Conservation (phyloP, 176 grass and related monocot species). For the Oryza glumipatula region DNA sequence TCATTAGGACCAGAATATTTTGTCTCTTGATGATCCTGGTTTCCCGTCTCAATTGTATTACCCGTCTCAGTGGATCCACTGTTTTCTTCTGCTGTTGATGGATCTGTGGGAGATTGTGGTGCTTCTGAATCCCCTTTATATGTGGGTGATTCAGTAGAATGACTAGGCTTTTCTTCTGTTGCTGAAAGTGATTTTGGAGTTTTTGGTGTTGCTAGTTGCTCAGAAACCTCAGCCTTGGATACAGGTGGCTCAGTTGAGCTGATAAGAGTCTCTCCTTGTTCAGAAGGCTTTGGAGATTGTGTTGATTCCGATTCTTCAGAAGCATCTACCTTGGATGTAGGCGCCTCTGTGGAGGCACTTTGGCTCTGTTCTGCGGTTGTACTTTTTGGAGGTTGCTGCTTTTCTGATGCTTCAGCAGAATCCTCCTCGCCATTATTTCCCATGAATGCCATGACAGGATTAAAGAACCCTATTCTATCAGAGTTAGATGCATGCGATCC, state of each 20-base stretch:
- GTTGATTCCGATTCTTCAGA: slow-evolving; percentile 46
- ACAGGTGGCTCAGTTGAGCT: slow-evolving; percentile 30
- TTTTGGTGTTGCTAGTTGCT: slow-evolving; percentile 29
- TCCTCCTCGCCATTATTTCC: slow-evolving; percentile 66
- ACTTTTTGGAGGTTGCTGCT: slow-evolving; percentile 40
- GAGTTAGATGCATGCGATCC: slow-evolving; percentile 51
- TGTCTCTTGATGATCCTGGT: slow-evolving; percentile 35
- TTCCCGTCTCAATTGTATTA: slow-evolving; percentile 43
- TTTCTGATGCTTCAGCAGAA: slow-evolving; percentile 48
- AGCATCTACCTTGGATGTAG: slow-evolving; percentile 48
- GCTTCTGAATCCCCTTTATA: slow-evolving; percentile 18
- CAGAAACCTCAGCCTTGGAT: slow-evolving; percentile 34
- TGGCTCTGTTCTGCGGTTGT: slow-evolving; percentile 51
- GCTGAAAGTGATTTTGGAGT: slow-evolving; percentile 29
- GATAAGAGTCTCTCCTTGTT: slow-evolving; percentile 34
- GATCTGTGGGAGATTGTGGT: slow-evolving; percentile 26
- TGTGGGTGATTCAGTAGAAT: slow-evolving; percentile 29
- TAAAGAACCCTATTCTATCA: slow-evolving; percentile 67
- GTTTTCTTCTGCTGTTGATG: slow-evolving; percentile 40
- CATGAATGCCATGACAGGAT: slow-evolving; percentile 93
- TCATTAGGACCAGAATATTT: slow-evolving; percentile 22
- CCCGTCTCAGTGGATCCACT: slow-evolving; percentile 3
- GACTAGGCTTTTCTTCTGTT: slow-evolving; percentile 36
- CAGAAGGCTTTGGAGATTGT: slow-evolving; percentile 42
- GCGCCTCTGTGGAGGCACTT: slow-evolving; percentile 37